Evolutionary conservation across 306 rosid genomes (phyloP), one percentile per base, ranked within the genome.

Genomic region (Dryas octopetala): DNA sequence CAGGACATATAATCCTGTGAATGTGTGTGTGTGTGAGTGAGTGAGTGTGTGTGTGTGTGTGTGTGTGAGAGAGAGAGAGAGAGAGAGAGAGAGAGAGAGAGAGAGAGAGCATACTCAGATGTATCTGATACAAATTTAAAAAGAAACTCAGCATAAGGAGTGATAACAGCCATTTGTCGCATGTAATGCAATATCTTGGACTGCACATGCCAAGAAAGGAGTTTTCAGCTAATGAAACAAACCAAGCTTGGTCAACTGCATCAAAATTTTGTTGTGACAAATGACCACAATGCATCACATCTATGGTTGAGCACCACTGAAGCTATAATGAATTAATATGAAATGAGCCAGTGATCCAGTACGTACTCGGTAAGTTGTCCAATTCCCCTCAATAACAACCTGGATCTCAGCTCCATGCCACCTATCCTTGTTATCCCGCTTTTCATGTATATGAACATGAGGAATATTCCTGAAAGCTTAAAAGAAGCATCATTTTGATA

Each of bases 361-460:
- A 70, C 79, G 72, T 89, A 94, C 98, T 52, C 98, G 96, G 81
- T 94, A 94, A 40, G 97, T 94, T 74, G 98, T 88, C 98, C 98
- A 94, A 58, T 94, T 94, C 59, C 98, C 98, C 83, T 91, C 98
- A 74, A 94, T 94, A 65, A 94, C 98, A 78, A 94, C 96, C 91
- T 94, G 96, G 84, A 91, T 94, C 83, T 90, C 95, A 83, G 98
- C 98, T 70, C 98, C 98, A 65, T 76, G 93, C 98, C 97, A 90
- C 15, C 9, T 17, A 47, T 86, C 93, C 85, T 82, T 85, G 82
- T 80, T 85, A 71, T 90, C 93, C 69, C 87, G 82, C 74, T 88
- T 91, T 76, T 91, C 97, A 83, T 94, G 97, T 75, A 84, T 73
- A 87, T 94, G 95, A 71, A 94, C 75, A 85, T 91, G 96, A 67